Evolutionary conservation across 2,329 filamentous ascomycete species (phyloP), one percentile per base, ranked within the genome.

Genomic region (Aspergillus ochraceoroseus): DNA sequence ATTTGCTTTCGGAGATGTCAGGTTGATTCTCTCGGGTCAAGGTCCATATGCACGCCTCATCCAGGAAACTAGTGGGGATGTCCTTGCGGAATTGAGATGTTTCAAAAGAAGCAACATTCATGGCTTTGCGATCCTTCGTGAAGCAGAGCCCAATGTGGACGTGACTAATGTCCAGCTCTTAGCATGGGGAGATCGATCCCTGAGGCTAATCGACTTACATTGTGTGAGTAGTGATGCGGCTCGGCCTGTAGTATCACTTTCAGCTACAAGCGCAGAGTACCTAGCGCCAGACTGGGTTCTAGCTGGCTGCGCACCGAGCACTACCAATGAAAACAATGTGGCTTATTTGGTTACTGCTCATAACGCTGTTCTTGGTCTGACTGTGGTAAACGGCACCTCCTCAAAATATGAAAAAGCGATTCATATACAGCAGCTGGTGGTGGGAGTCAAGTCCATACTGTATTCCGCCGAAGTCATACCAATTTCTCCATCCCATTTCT

Each of bases 391-490:
- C 11, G 41, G 47, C 2, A 15, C 27, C 7, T 40, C 42, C 6
- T 32, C 49, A 3, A 44, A 38, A 15, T 51, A 54, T 37, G 53
- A 48, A 5, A 51, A 41, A 7, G 46, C 61, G 4, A 52, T 65
- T n/a, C 43, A 57, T 17, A 43, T 56, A 5, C 53, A 56, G 1
- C 59, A 73, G 9, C 46, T 68, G 1, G 66, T 82, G 9, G 72
- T 73, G 4, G 67, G 70, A 23, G 64, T 89, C 5, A 77, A 85
- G 29, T 90, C 88, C 1, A 88, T 94, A 39, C 73, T 98, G 5
- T 98, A 94, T 63, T 86, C 87, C 11, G 90, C 88, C 4, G 79
- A 85, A 55, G 64, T 94, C 12, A 66, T 73, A 26, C 86, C 83
- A 74, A 64, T 80, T 5, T 72, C 74, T 5, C 38, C 63, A 4